A percentile compares a stretch with the other conserved stretches of the same genome.
Evolutionary conservation across 2,329 filamentous ascomycete species (phyloP).

Genomic region (Polychaeton citri): DNA sequence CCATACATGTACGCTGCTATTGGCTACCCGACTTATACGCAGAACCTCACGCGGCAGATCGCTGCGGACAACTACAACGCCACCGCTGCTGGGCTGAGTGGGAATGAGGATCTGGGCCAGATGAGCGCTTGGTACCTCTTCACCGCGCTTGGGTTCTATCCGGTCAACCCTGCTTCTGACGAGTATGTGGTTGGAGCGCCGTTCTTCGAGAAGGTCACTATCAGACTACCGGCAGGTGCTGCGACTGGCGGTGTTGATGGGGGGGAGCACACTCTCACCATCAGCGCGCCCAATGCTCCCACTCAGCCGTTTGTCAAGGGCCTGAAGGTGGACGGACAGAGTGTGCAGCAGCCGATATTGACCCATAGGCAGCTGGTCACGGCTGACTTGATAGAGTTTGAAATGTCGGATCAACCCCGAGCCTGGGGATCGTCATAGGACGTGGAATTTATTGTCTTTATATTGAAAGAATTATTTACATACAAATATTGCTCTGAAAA

Average conservation of each 20-base stretch:
- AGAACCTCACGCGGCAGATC: constrained; percentile 25
- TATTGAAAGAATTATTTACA: too few relatives aligned
- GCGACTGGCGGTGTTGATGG: constrained; percentile 15
- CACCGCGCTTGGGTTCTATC: constrained; percentile 35
- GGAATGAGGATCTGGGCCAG: constrained; percentile 38
- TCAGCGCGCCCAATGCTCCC: constrained; percentile 29
- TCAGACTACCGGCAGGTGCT: constrained; percentile 24
- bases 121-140: constrained; percentile 40
- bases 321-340: constrained; percentile 28
- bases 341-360: constrained; percentile 23
- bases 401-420: constrained; percentile 30
- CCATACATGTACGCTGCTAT: constrained; percentile 34
- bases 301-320: constrained; percentile 28
- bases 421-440: constrained; percentile 15
- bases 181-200: constrained; percentile 34
- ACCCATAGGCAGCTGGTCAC: constrained; percentile 28
- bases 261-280: constrained; percentile 20
- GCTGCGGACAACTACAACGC: constrained; percentile 33
- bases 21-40: constrained; percentile 26
- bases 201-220: constrained; percentile 32
- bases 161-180: constrained; percentile 31
- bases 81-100: constrained; percentile 32
- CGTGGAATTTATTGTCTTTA: background rate
- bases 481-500: too few relatives aligned
- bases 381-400: constrained; percentile 29